Conservation (phyloP, 345 rosid genomes). For the Syzygium grande region DNA sequence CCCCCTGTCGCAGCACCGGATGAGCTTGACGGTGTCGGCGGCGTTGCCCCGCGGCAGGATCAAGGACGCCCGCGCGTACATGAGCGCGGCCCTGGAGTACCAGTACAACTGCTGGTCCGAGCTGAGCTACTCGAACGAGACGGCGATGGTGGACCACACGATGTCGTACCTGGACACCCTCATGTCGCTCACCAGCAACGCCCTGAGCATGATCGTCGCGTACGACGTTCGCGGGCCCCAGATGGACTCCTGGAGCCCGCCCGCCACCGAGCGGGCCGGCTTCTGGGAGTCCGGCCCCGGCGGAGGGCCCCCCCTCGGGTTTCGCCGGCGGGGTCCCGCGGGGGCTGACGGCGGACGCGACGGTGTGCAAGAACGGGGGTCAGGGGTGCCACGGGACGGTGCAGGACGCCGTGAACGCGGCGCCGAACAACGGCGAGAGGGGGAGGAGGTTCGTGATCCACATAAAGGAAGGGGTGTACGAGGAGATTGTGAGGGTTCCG, state of each 20-base stretch:
- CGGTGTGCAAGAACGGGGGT: constrained; percentile 53
- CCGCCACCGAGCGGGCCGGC: constrained; percentile 75
- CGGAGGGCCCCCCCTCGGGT: neutral
- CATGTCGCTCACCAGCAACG: constrained; percentile 49
- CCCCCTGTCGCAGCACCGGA: constrained; percentile 42
- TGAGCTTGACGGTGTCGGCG: constrained; percentile 25
- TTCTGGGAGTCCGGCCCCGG: constrained; percentile 41
- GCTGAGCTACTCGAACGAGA: constrained; percentile 63
- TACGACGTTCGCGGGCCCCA: constrained; percentile 47
- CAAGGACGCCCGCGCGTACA: constrained; percentile 79
- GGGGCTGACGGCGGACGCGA: constrained; percentile 38
- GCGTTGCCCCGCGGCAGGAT: constrained; percentile 32
- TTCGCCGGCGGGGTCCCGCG: constrained; percentile 33
- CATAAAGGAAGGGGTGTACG: constrained; percentile 57
- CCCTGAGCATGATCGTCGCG: constrained; percentile 49
- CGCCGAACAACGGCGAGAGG: constrained; percentile 38
- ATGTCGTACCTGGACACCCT: constrained; percentile 55
- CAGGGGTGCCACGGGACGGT: constrained; percentile 44
- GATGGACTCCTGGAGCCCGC: constrained; percentile 44
- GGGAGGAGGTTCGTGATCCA: constrained; percentile 40
- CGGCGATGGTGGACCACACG: constrained; percentile 31
- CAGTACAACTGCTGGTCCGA: constrained; percentile 76
- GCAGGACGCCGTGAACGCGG: constrained; percentile 75
- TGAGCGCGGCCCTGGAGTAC: constrained; percentile 63
- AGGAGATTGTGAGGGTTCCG: constrained; percentile 72